Base-by-base conservation (phyloP, 768 basidiomycete species). In the Amanita rubescens region DNA sequence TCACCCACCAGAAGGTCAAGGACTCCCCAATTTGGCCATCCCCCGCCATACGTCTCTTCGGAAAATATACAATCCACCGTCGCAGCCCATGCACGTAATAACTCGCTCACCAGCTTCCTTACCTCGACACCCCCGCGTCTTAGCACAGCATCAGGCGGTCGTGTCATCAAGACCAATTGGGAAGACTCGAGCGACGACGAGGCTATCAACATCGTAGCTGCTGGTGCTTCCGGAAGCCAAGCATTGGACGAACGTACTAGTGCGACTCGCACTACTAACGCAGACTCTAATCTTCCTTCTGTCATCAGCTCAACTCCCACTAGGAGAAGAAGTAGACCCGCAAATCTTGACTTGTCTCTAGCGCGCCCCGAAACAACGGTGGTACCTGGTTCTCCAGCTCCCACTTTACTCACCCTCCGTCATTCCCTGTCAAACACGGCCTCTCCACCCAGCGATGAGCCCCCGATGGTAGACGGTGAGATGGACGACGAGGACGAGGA, bases 181-280 rank as follows among this genome's bases (percentile, higher is more conserved):
- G 72, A 79, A 52, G 82, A 89, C 64, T 81, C 79, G 5, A 91
- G 89, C 59, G 90, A 93, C 57, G 90, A 93, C 51, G 90, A 93
- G 65, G 90, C 89, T 12, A 89, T 93, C 51, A 82, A 90, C 60
- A 70, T 88, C 38, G 79, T 91, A 30, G 86, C 90, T 0, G 89
- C 90, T 15, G 90, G 82, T 10, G 75, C 87, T 12, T 88, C 87
- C 55, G 90, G 90, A 7, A 85, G 87, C 60, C 86, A 85, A 62
- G 83, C 84, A 12, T 64, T 92, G 47, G 90, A 93, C 60, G 90
- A 93, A 66, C 80, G 90, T 24, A 93, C 90, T 0, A 91, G 90
- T 63, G 73, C 79, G 10, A 72, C 72, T 2, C 66, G 71, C 37
- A 67, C 73, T 7, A 67, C 68, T 12, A 67, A 59, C n/a, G 15